Conservation (phyloP, 257 asterid species). For the Solanum rostratum region DNA sequence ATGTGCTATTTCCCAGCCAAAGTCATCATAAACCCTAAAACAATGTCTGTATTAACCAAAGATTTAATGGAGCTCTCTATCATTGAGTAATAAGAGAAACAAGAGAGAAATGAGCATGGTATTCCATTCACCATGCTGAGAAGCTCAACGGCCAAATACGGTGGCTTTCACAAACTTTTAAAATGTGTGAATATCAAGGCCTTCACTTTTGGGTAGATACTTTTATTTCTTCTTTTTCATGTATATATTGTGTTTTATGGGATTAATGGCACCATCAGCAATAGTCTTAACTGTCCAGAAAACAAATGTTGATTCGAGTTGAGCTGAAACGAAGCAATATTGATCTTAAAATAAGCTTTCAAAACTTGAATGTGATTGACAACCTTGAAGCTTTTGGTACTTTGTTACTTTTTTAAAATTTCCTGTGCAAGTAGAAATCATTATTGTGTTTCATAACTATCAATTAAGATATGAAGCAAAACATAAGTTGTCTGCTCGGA, state of each 20-base stretch:
- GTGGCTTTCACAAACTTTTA: neutral
- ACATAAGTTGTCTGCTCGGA: neutral
- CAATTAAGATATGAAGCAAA: neutral
- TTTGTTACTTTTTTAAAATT: neutral
- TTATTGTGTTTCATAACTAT: neutral
- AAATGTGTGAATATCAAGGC: neutral
- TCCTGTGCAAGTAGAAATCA: neutral
- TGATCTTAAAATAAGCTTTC: neutral
- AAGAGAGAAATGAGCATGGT: neutral
- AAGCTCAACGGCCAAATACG: neutral
- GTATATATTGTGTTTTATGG: neutral
- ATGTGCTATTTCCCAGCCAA: conserved; percentile 26
- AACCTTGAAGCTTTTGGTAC: neutral
- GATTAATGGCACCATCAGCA: neutral
- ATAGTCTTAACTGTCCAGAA: neutral
- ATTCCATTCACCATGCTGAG: neutral
- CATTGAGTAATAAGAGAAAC: neutral
- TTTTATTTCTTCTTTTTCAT: neutral
- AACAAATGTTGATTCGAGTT: neutral
- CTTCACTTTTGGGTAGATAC: no score
- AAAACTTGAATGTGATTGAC: neutral
- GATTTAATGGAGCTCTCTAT: neutral
- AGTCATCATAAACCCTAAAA: conserved; percentile 13
- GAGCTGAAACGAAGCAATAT: neutral
- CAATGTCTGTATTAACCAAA: neutral